Percentiles rank a stretch among this genome's conserved stretches.
Conservation (phyloP, 345 rosid species). For the Cardamine occulta region DNA sequence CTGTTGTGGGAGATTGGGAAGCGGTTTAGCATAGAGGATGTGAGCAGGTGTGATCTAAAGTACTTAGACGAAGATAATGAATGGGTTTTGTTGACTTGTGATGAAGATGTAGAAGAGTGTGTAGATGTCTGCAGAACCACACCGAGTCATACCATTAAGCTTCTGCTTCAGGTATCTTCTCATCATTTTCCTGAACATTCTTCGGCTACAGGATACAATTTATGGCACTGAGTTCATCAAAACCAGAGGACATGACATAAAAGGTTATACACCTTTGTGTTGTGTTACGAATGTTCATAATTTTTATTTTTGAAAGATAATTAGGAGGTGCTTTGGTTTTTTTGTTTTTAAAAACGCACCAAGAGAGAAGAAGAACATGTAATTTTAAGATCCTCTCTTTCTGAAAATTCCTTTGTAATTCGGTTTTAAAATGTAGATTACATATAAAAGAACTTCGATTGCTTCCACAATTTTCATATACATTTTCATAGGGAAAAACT, state of each 20-base stretch:
- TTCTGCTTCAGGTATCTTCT: constrained; percentile 70
- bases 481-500: background rate
- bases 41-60: constrained; percentile 66
- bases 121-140: constrained; percentile 62
- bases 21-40: constrained; percentile 67
- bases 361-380: constrained; percentile 36
- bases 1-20: constrained; percentile 66
- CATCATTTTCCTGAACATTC: constrained; percentile 50
- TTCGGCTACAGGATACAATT: constrained; percentile 41
- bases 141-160: constrained; percentile 60
- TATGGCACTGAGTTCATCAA: constrained; percentile 36
- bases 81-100: constrained; percentile 89
- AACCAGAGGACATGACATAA: constrained; percentile 21
- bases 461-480: constrained; percentile 26
- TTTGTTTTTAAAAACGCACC: constrained; percentile 14
- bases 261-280: constrained; percentile 17
- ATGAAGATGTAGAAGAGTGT: constrained; percentile 89
- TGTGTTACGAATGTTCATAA: constrained; percentile 36
- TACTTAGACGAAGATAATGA: constrained; percentile 95
- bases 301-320: background rate
- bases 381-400: constrained; percentile 28
- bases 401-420: constrained; percentile 17
- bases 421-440: constrained; percentile 26
- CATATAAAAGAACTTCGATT: constrained; percentile 3
- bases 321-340: constrained; percentile 32